phyloP scores from a whole-genome alignment of 306 rosid species.

The Gastrolobium villosum region DNA sequence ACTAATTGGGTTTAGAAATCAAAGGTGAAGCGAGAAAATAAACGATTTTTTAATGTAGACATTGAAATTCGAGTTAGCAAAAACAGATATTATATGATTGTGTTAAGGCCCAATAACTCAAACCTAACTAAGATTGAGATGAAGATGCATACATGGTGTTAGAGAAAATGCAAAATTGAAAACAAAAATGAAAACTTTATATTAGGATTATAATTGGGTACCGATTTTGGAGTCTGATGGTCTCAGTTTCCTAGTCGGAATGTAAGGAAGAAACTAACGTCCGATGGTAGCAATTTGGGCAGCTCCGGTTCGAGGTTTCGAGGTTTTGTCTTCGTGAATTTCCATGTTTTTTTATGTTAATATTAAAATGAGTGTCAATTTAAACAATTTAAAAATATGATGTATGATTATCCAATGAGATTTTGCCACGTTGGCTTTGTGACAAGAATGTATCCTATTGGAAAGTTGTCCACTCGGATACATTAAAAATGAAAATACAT shows the following conservation, averaged over 20 bases:
- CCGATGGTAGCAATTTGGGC: conserved; percentile 23
- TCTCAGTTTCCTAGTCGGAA: not conserved
- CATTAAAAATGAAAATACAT: no score
- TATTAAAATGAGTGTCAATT: not conserved
- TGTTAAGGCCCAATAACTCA: not conserved
- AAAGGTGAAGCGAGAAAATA: not conserved
- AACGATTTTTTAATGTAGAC: not conserved
- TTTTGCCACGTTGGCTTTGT: conserved; percentile 40
- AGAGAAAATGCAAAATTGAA: not conserved
- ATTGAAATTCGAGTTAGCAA: not conserved
- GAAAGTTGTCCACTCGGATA: not conserved
- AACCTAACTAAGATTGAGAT: conserved; percentile 45
- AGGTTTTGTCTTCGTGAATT: conserved; percentile 8
- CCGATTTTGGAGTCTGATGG: conserved; percentile 8
- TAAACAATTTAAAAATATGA: conserved; percentile 10
- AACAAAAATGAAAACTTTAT: not conserved
- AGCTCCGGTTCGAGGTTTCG: conserved; percentile 29
- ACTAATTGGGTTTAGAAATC: conserved; percentile 9
- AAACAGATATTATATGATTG: not conserved
- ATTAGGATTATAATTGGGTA: not conserved
- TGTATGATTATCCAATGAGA: conserved; percentile 51
- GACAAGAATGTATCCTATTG: not conserved
- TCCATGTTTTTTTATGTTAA: not conserved
- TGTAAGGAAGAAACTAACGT: not conserved
- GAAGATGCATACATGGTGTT: not conserved